Conservation (phyloP, 805 yeast species). For the Wickerhamomyces strasburgensis region DNA sequence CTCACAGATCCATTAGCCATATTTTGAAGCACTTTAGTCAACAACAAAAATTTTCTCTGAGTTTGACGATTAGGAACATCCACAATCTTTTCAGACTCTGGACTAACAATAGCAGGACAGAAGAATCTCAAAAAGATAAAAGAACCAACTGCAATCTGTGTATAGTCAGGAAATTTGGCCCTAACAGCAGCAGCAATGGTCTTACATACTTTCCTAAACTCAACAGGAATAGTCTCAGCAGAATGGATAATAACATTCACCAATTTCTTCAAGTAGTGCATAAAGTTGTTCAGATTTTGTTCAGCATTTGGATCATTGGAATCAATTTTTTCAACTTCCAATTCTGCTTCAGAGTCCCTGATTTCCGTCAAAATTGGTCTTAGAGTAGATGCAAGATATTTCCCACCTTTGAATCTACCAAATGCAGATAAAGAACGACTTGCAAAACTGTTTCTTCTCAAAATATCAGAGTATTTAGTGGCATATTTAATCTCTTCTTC, state of each 20-base stretch:
- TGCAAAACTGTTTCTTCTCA: slow-evolving; percentile 78
- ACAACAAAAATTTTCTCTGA: slow-evolving; percentile 64
- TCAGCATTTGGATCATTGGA: slow-evolving; percentile 35
- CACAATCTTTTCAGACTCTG: slow-evolving; percentile 48
- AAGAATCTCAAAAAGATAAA: slow-evolving; percentile 75
- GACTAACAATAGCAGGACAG: slow-evolving; percentile 88
- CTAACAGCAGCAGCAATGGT: slow-evolving; percentile 55
- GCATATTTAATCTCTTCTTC: slow-evolving; percentile 58
- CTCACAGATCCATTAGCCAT: slow-evolving; percentile 78
- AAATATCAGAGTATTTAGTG: slow-evolving; percentile 61
- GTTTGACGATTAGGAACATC: slow-evolving; percentile 35
- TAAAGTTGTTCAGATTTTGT: slow-evolving; percentile 41
- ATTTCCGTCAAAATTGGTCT: slow-evolving; percentile 54
- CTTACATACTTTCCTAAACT: slow-evolving; percentile 66
- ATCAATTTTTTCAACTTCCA: slow-evolving; percentile 59
- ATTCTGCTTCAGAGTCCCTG: slow-evolving; percentile 42
- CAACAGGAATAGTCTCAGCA: slow-evolving; percentile 56
- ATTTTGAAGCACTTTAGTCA: slow-evolving; percentile 81
- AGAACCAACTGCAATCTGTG: slow-evolving; percentile 74
- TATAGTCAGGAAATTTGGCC: slow-evolving; percentile 60
- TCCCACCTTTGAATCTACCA: slow-evolving; percentile 61
- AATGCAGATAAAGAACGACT: slow-evolving; percentile 70
- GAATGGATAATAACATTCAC: slow-evolving; percentile 58
- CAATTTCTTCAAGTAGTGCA: slow-evolving; percentile 49
- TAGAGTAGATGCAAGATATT: slow-evolving; percentile 49